phyloP scores from a whole-genome alignment of 345 rosid genomes.

The Xanthoceras sorbifolium region DNA sequence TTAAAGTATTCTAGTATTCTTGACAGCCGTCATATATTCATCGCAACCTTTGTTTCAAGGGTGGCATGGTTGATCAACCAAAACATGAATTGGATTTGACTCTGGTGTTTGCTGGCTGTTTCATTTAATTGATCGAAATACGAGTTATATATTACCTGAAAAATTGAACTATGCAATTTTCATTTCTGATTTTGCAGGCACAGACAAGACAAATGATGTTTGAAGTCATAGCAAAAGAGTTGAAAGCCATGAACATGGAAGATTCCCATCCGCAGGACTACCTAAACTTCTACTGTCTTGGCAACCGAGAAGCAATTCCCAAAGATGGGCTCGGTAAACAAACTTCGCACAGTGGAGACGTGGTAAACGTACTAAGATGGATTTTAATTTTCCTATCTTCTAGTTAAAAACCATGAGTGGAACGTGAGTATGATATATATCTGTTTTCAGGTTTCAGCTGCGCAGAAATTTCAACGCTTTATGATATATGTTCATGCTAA shows the following conservation, averaged over 20 bases:
- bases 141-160: not conserved
- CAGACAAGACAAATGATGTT: slow-evolving; percentile 93
- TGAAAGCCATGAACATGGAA: slow-evolving; percentile 51
- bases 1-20: too few species aligned
- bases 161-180: not conserved
- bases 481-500: slow-evolving; percentile 88
- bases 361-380: slow-evolving; percentile 32
- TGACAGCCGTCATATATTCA: not conserved
- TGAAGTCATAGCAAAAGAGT: slow-evolving; percentile 60
- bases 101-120: not conserved
- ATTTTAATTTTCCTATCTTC: slow-evolving; percentile 1
- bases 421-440: not conserved
- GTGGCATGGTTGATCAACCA: not conserved
- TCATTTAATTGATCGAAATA: not conserved
- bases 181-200: slow-evolving; percentile 42
- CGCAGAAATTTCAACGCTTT: slow-evolving; percentile 62
- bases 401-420: not conserved
- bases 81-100: not conserved
- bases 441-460: slow-evolving; percentile 52
- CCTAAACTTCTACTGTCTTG: slow-evolving; percentile 86
- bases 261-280: slow-evolving; percentile 65
- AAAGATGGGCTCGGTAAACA: slow-evolving; percentile 20
- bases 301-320: slow-evolving; percentile 64
- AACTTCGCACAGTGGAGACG: slow-evolving; percentile 23
- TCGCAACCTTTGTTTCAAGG: not conserved